These are phyloP conservation scores for Elaeagnus macrophylla DNA, from an alignment of 306 rosid species.

Conservation along the genomic window DNA sequence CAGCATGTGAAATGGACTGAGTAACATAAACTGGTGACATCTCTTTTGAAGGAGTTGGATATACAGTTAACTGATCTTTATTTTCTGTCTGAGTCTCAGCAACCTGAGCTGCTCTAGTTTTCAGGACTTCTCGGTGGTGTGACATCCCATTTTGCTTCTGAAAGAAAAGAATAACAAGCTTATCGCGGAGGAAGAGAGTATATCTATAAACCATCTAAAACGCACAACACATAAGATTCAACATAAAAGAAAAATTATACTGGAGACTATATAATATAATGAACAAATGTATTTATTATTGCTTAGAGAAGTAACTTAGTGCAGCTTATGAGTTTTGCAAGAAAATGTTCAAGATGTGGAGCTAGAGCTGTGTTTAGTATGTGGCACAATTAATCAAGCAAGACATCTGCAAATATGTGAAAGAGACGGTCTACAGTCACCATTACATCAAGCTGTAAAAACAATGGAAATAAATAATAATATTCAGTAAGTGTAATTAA, in stretches of 20 bases:
- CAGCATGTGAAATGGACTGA: conserved; percentile 49
- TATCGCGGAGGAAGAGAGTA: background rate
- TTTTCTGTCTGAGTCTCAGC: conserved; percentile 35
- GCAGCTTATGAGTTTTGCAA: background rate
- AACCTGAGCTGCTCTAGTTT: conserved; percentile 25
- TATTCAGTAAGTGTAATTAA: too few species aligned
- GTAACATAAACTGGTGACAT: conserved; percentile 73
- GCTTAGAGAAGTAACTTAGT: background rate
- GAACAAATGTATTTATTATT: background rate
- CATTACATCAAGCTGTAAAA: too few species aligned
- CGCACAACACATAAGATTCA: background rate
- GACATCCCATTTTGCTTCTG: conserved; percentile 40
- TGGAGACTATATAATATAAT: background rate
- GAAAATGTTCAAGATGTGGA: background rate
- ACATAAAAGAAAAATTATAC: background rate
- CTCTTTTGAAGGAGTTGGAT: conserved; percentile 35
- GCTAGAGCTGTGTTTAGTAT: background rate
- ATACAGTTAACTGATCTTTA: conserved; percentile 32
- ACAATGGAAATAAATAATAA: too few species aligned
- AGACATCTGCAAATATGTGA: background rate
- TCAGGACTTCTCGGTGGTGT: conserved; percentile 28
- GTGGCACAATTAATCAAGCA: background rate
- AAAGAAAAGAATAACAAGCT: conserved; percentile 10
- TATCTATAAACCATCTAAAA: background rate
- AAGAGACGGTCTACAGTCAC: too few species aligned